phyloP scores from a whole-genome alignment of 2,329 filamentous ascomycete species.

The Cladosporium sphaerospermum region DNA sequence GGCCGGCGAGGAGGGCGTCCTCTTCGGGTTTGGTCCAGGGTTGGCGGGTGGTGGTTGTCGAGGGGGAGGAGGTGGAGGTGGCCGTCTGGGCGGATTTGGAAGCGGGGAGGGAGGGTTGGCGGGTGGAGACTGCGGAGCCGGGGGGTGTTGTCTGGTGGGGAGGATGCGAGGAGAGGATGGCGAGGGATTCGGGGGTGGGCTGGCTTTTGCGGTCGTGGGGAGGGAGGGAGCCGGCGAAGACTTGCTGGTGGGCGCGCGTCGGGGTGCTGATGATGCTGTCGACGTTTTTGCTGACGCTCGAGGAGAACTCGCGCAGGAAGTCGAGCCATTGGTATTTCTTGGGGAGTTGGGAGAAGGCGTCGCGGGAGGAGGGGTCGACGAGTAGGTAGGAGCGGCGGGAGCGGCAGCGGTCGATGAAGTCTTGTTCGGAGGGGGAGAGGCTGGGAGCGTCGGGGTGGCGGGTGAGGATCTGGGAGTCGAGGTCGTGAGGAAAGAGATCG shows the following conservation, averaged over 20 bases:
- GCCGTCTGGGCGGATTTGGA: slow-evolving; percentile 12
- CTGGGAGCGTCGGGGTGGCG: slow-evolving; percentile 48
- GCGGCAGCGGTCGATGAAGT: slow-evolving; percentile 51
- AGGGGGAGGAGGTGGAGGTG: slow-evolving; percentile 16
- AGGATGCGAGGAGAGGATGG: slow-evolving; percentile 20
- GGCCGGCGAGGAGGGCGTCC: slow-evolving; percentile 78
- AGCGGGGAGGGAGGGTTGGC: slow-evolving; percentile 14
- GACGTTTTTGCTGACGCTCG: slow-evolving; percentile 54
- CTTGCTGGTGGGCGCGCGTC: slow-evolving; percentile 18
- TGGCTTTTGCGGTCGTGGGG: slow-evolving; percentile 4
- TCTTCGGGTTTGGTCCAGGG: slow-evolving; percentile 89
- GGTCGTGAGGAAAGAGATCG: slow-evolving; percentile 53
- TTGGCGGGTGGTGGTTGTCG: slow-evolving; percentile 42
- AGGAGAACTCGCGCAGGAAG: slow-evolving; percentile 53
- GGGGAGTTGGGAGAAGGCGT: slow-evolving; percentile 44
- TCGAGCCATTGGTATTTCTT: slow-evolving; percentile 60
- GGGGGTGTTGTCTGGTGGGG: slow-evolving; percentile 23
- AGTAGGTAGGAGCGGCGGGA: slow-evolving; percentile 53
- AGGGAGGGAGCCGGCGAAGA: neutral
- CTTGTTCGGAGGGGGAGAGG: slow-evolving; percentile 52
- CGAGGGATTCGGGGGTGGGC: slow-evolving; percentile 12
- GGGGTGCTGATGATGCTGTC: slow-evolving; percentile 36
- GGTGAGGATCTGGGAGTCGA: slow-evolving; percentile 48
- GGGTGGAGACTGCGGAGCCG: neutral
- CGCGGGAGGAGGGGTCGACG: slow-evolving; percentile 37